Evolutionary conservation across 495 filamentous ascomycete genomes (phyloP), one percentile per base, ranked within the genome.

Genomic region (Lasiosphaeris hirsuta): DNA sequence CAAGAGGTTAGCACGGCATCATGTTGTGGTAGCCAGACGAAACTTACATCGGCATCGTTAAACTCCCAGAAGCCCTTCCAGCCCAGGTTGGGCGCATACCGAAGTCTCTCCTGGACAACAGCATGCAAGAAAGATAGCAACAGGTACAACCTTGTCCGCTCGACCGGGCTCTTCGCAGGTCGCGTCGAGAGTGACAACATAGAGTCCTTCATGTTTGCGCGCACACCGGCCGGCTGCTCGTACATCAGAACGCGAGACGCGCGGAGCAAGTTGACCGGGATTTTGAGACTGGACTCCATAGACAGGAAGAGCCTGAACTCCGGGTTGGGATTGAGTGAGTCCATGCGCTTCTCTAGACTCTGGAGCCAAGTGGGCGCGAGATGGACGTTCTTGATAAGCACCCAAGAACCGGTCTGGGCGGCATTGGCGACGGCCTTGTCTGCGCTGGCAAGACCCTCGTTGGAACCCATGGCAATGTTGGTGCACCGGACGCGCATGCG

Each of bases 51-150:
- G 62, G 92, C 96, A 71, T 99, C 94, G 68, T 99, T 99, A 69
- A 99, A 99, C 75, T 99, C 94, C 94, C 94, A 99, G 81, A 96
- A 96, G 54, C 90, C 90, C 77, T 96, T 96, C 94, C 95, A 97
- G 51, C 94, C 94, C 54, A 99, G 81, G 50, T 82, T 94, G 2
- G 94, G 95, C 15, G 92, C 93, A 66, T 99, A 99, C 56, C 94
- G 89, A 59, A 99, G 79, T 63, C 94, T 79, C 70, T 99, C 94
- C 72, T 99, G 94, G 34, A 99, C 83, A 10, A 99, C 93, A 10
- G 95, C 94, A 65, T 99, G 94, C 58, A 97, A 69, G 82, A 97
- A 97, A 6, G 89, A 93, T 17, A 99, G 83, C 50, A 97, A 75
- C 42, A 99, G 78, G 61, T 99, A 97, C 39, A 99, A 75, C 55